Evolutionary conservation across 1,284 basidiomycete genomes (phyloP), one percentile per base, ranked within the genome.

Genomic region (Boletus albobrunnescens): DNA sequence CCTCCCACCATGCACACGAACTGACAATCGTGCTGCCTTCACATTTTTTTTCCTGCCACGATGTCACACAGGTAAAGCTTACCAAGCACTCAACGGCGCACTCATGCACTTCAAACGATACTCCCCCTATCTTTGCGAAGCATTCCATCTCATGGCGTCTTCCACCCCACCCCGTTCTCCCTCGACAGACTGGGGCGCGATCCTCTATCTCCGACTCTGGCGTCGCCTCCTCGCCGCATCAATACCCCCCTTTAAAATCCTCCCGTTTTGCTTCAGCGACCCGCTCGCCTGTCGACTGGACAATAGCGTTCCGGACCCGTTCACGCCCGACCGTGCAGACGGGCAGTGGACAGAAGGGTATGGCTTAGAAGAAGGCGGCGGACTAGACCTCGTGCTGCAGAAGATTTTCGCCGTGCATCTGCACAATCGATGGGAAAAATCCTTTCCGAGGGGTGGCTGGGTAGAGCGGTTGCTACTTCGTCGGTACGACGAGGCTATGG

Each of bases 61-160:
- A 4, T 30, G 12, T 6, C 5, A 6, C 41, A 31, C 63, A 91
- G 89, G 91, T 70, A 94, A 95, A 73, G 72, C 80, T 16, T 94
- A 94, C 65, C 79, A 82, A 44, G 80, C 90, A 2, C 79, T 95
- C 50, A 96, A 97, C 61, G 94, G 93, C 47, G 92, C 93, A 1
- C 74, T 95, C 24, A 93, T 96, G 88, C 88, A 89, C 65, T 97
- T 97, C 71, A 76, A 77, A 48, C 74, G 80, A 63, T 81, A 86
- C 64, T 95, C 92, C 8, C 91, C 93, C 0, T 96, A 95, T 69
- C 83, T 96, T 23, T 96, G 94, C 71, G 91, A 95, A 71, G 89
- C 91, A 13, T 93, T 96, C 71, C 82, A 94, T 64, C 77, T 94
- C 61, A 94, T 97, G 83, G 73, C 77, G 1, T 79, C 78, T 17